phyloP scores from a whole-genome alignment of 129 eudicot species.

The carrot (Daucus carota) region DH1_v3.0 NC_030386.2:6371001-6371500 shows the following conservation, averaged over 20 bases:
- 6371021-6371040: no score
- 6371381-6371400: conserved; percentile 18
- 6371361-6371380: conserved; percentile 6
- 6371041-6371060: no score
- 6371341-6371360: not conserved
- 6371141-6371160: conserved; percentile 29
- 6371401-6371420: conserved; percentile 23
- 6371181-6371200: conserved; percentile 19
- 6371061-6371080: no score
- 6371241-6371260: conserved; percentile 16
- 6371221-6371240: conserved; percentile 21
- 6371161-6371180: conserved; percentile 17
- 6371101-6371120: no score
- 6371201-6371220: conserved; percentile 22
- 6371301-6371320: conserved; percentile 18
- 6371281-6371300: conserved; percentile 16
- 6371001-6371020: no score
- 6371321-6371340: conserved; percentile 25
- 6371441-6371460: conserved; percentile 5
- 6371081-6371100: no score
- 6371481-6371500: conserved; percentile 34
- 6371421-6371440: conserved; percentile 9
- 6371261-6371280: conserved; percentile 30
- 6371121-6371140: conserved; percentile 27
- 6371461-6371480: conserved; percentile 18